These are phyloP conservation scores for Paralagenidium karlingii DNA, from an alignment of 352 stramenopile species.

Conservation along the genomic window DNA sequence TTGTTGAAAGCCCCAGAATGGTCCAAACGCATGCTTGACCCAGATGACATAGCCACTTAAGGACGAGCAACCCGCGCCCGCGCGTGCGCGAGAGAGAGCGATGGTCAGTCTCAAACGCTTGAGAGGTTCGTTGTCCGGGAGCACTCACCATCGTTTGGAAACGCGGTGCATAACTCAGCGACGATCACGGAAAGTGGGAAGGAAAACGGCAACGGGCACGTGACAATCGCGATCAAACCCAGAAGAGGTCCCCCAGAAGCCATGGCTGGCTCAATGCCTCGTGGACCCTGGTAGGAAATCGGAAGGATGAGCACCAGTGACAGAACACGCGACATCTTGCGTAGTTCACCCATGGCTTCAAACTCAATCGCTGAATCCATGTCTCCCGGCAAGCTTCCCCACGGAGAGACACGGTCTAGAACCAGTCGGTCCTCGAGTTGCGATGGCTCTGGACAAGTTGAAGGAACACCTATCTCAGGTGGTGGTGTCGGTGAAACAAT, in stretches of 20 bases:
- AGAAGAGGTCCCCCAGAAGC: conserved; percentile 34
- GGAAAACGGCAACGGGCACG: conserved; percentile 81
- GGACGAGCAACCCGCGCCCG: not conserved
- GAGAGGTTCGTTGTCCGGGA: too few species aligned
- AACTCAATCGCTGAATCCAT: too few species aligned
- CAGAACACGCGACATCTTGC: too few species aligned
- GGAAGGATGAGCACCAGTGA: too few species aligned
- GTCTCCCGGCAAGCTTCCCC: too few species aligned
- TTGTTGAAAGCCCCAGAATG: conserved; percentile 64
- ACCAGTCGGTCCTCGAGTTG: too few species aligned
- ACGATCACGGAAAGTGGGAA: conserved; percentile 85
- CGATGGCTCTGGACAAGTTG: too few species aligned
- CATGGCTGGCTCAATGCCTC: conserved; percentile 46
- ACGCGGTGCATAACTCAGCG: conserved; percentile 82
- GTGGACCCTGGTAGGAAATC: too few species aligned
- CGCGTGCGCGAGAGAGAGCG: not conserved
- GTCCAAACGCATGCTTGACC: conserved; percentile 83
- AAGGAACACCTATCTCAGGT: too few species aligned
- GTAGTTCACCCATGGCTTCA: too few species aligned
- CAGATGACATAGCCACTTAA: conserved; percentile 80
- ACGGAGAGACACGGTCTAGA: too few species aligned
- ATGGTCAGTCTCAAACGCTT: not conserved
- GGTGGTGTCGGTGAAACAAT: too few species aligned
- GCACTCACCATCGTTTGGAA: conserved; percentile 58
- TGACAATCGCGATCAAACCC: conserved; percentile 62